Evolutionary conservation across 331 rosid species (phyloP).

Genomic region (Cucumis variabilis): DNA sequence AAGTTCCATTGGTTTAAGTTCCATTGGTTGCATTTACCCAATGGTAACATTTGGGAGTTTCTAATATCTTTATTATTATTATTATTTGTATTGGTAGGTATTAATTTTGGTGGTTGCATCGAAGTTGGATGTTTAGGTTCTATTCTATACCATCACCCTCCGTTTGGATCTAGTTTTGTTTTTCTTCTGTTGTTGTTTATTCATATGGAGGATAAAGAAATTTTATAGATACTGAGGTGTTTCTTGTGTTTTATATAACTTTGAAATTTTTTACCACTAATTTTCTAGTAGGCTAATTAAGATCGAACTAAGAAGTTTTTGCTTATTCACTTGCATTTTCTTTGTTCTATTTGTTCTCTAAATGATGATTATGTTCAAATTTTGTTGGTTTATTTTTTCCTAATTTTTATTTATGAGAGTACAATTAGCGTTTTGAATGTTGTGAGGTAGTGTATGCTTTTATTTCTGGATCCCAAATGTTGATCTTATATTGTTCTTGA

Average conservation of each 20-base stretch:
- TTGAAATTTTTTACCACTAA: conserved; percentile 17
- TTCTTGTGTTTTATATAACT: conserved; percentile 1
- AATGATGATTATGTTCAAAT: not conserved
- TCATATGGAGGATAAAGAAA: not conserved
- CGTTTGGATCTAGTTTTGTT: not conserved
- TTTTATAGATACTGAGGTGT: not conserved
- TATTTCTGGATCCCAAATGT: not conserved
- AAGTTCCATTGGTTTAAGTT: too few species aligned
- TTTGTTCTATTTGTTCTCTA: not conserved
- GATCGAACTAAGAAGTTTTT: not conserved
- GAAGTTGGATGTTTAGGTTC: too few species aligned
- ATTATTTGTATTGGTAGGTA: too few species aligned
- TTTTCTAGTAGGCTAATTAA: not conserved
- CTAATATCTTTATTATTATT: not conserved
- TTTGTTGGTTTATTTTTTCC: not conserved
- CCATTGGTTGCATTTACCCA: too few species aligned
- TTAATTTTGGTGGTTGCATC: too few species aligned
- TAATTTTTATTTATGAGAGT: not conserved
- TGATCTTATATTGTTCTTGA: not conserved
- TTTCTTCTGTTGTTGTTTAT: not conserved
- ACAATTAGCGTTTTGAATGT: not conserved
- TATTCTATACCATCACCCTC: not conserved
- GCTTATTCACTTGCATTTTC: not conserved
- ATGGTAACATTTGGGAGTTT: not conserved
- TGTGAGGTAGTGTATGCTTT: not conserved